These are phyloP conservation scores for Aspergillus novofumigatus DNA, from an alignment of 2,329 filamentous ascomycete species.

Conservation along the genomic window DNA sequence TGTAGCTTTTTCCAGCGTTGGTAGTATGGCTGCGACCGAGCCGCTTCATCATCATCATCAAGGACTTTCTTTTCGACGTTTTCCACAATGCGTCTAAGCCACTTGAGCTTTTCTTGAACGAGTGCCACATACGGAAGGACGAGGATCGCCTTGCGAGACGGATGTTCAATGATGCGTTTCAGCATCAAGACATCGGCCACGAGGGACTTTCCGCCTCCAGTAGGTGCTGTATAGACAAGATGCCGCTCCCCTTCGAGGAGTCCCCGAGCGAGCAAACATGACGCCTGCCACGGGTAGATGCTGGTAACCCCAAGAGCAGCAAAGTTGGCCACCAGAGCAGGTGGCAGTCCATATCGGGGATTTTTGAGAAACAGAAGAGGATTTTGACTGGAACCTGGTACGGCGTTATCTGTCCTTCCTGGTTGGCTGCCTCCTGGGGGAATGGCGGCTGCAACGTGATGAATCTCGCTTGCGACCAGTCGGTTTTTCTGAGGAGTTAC, in stretches of 20 bases:
- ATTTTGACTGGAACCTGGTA: conserved; percentile 37
- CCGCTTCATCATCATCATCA: conserved; percentile 27
- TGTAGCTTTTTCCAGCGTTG: conserved; percentile 56
- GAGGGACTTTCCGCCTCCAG: conserved; percentile 72
- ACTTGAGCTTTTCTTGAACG: conserved; percentile 74
- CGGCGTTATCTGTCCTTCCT: conserved; percentile 50
- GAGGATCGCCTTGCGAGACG: conserved; percentile 63
- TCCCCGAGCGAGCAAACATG: conserved; percentile 65
- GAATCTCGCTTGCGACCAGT: conserved; percentile 41
- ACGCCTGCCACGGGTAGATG: conserved; percentile 77
- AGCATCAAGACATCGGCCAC: conserved; percentile 71
- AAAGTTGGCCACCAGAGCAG: conserved; percentile 60
- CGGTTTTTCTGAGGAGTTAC: conserved; percentile 21
- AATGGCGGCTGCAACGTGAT: conserved; percentile 18
- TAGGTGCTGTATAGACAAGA: conserved; percentile 75
- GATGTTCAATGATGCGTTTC: conserved; percentile 62
- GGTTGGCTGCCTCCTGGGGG: conserved; percentile 9
- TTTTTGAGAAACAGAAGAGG: conserved; percentile 58
- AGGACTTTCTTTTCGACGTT: conserved; percentile 48
- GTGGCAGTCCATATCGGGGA: conserved; percentile 59
- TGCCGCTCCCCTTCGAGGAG: conserved; percentile 63
- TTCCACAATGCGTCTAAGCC: conserved; percentile 64
- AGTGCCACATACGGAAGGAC: conserved; percentile 74
- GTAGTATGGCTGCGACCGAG: conserved; percentile 34
- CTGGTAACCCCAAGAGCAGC: conserved; percentile 61